Base-by-base conservation (phyloP, 1,284 basidiomycete genomes). In the Rhizoctonia solani region DNA sequence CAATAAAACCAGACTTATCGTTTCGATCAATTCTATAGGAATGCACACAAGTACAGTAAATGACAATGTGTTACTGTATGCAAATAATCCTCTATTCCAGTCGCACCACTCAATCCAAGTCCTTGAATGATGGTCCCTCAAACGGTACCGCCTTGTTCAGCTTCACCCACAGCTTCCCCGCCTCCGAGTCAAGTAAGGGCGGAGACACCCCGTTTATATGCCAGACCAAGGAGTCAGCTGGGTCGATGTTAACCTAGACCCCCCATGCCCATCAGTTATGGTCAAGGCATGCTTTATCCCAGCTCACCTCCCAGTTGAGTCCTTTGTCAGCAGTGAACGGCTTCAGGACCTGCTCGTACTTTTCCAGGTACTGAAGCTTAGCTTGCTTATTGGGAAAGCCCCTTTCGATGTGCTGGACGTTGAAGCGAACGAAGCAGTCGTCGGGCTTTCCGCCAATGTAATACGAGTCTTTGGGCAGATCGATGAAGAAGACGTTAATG, bases 271-370 rank as follows among this genome's bases (percentile, higher is more conserved):
- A 13, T 11, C 50, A n/a, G 34, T n/a, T n/a, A n/a, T n/a, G n/a
- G n/a, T n/a, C n/a, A n/a, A n/a, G n/a, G n/a, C n/a, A n/a, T n/a
- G n/a, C n/a, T n/a, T n/a, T n/a, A n/a, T n/a, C n/a, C n/a, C n/a
- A n/a, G n/a, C 50, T n/a, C 25, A 53, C 50, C 50, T 53, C 50
- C 50, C 50, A 53, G 16, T 53, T 30, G 9, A 53, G 23, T n/a
- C 29, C 29, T 23, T 53, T 53, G 50, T 32, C 50, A 3, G 29
- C 50, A 29, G 50, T 53, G 25, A 53, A 53, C 3, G 25, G 27
- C 50, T 53, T 53, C 27, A 53, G 16, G 4, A 30, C 50, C 3
- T n/a, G 6, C 50, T 53, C 50, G 16, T 53, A 53, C 9, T 2
- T 6, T 8, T 11, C 5, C 50, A 53, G 30, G 34, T 32, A 53